Evolutionary conservation across 2,329 filamentous ascomycete species (phyloP).

Genomic region (Diaporthe vaccinii): DNA sequence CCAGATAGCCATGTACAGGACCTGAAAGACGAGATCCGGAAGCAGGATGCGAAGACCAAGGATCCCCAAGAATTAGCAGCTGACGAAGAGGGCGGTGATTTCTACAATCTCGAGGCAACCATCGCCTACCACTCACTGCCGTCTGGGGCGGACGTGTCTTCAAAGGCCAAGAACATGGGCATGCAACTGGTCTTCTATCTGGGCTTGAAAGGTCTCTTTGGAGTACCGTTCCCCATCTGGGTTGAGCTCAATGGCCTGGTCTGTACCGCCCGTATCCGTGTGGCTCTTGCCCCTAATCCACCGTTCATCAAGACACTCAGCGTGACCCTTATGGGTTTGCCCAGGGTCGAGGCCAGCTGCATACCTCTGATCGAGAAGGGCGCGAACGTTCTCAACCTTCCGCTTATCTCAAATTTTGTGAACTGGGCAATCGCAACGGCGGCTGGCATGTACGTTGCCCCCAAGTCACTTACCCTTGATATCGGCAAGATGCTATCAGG

Average conservation of each 20-base stretch:
- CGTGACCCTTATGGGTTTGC: slow-evolving; percentile 93
- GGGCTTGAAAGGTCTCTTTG: slow-evolving; percentile 89
- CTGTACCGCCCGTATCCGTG: slow-evolving; percentile 84
- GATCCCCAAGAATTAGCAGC: slow-evolving; percentile 90
- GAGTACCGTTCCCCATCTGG: slow-evolving; percentile 88
- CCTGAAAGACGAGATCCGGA: slow-evolving; percentile 84
- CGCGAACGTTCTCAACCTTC: slow-evolving; percentile 91
- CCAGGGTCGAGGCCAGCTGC: slow-evolving; percentile 90
- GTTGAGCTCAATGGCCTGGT: slow-evolving; percentile 94
- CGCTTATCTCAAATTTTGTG: slow-evolving; percentile 95
- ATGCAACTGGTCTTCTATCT: slow-evolving; percentile 97
- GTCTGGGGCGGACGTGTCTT: slow-evolving; percentile 76
- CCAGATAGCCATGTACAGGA: slow-evolving; percentile 86
- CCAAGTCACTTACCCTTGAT: slow-evolving; percentile 93
- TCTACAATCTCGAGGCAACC: slow-evolving; percentile 92
- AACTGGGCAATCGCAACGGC: slow-evolving; percentile 94
- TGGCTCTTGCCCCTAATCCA: slow-evolving; percentile 90
- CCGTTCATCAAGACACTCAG: slow-evolving; percentile 94
- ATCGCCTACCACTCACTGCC: slow-evolving; percentile 93
- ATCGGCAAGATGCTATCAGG: slow-evolving; percentile 91
- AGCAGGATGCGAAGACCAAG: slow-evolving; percentile 83
- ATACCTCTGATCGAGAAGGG: slow-evolving; percentile 93
- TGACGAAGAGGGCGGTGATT: slow-evolving; percentile 90
- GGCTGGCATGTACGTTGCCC: slow-evolving; percentile 91
- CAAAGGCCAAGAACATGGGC: slow-evolving; percentile 94